phyloP scores from a whole-genome alignment of 805 yeast genomes.

The Barnettozyma sp. region DNA sequence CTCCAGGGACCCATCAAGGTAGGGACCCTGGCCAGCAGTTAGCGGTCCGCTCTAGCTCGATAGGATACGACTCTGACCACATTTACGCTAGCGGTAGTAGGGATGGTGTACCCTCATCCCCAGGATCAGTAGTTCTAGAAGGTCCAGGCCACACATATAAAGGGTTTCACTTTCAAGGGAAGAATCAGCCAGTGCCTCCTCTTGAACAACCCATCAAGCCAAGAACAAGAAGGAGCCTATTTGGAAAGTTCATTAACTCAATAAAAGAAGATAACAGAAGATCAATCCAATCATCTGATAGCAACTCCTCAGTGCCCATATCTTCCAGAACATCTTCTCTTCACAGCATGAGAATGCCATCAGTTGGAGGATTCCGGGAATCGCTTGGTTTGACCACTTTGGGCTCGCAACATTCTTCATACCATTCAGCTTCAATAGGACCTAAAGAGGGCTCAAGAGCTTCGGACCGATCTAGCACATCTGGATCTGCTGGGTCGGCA shows the following conservation, averaged over 20 bases:
- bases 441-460: slow-evolving; percentile 2
- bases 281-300: slow-evolving; percentile 1
- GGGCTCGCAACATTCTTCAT: neutral
- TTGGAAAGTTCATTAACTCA: slow-evolving; percentile 25
- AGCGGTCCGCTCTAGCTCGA: no score
- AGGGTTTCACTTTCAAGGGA: slow-evolving; percentile 27
- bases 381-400: slow-evolving; percentile 6
- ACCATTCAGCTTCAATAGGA: slow-evolving; percentile 1
- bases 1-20: neutral
- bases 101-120: neutral
- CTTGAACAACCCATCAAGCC: slow-evolving; percentile 45
- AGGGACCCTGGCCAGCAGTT: neutral
- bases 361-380: slow-evolving; percentile 9
- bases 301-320: slow-evolving; percentile 2
- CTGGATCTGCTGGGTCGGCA: neutral
- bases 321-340: slow-evolving; percentile 7
- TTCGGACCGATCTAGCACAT: neutral
- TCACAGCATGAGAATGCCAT: slow-evolving; percentile 12
- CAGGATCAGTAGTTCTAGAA: slow-evolving; percentile 4
- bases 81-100: no score
- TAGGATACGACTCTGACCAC: no score
- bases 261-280: slow-evolving; percentile 20
- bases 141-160: slow-evolving; percentile 22
- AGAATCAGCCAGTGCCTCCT: slow-evolving; percentile 35
- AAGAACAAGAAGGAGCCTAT: slow-evolving; percentile 19